These are phyloP conservation scores for Hypoxylon sp. DNA, from an alignment of 2,329 filamentous ascomycete species.

Conservation along the genomic window DNA sequence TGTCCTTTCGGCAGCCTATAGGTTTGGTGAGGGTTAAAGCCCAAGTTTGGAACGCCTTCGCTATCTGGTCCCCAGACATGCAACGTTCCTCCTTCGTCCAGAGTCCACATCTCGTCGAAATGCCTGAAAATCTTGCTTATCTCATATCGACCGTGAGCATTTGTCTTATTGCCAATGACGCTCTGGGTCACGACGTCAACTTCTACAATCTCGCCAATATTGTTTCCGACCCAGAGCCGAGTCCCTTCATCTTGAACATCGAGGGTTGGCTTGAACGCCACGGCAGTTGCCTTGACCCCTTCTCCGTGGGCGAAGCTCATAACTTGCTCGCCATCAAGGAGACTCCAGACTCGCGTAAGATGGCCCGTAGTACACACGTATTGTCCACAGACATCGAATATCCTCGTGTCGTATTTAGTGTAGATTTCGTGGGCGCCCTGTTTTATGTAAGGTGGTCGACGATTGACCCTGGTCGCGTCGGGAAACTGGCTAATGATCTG, in stretches of 20 bases:
- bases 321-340: slow-evolving; percentile 80
- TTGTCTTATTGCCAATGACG: slow-evolving; percentile 71
- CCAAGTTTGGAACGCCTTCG: slow-evolving; percentile 75
- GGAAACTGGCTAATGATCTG: slow-evolving; percentile 74
- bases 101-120: slow-evolving; percentile 88
- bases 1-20: slow-evolving; percentile 83
- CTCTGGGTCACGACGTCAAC: slow-evolving; percentile 80
- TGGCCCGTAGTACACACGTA: slow-evolving; percentile 87
- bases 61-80: slow-evolving; percentile 84
- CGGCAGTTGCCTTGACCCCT: slow-evolving; percentile 79
- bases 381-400: slow-evolving; percentile 88
- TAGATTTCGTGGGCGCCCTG: slow-evolving; percentile 77
- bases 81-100: slow-evolving; percentile 88
- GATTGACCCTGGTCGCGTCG: slow-evolving; percentile 83
- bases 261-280: slow-evolving; percentile 84
- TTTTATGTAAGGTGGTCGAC: slow-evolving; percentile 79
- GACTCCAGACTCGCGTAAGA: slow-evolving; percentile 86
- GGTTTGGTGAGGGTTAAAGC: slow-evolving; percentile 73
- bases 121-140: slow-evolving; percentile 87
- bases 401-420: slow-evolving; percentile 85
- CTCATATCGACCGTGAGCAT: slow-evolving; percentile 79
- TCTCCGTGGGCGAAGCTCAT: slow-evolving; percentile 87
- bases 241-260: slow-evolving; percentile 82
- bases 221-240: slow-evolving; percentile 89
- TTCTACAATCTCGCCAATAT: slow-evolving; percentile 86